Conservation (phyloP, 495 filamentous ascomycete species). For the Penicillium bovifimosum region DNA sequence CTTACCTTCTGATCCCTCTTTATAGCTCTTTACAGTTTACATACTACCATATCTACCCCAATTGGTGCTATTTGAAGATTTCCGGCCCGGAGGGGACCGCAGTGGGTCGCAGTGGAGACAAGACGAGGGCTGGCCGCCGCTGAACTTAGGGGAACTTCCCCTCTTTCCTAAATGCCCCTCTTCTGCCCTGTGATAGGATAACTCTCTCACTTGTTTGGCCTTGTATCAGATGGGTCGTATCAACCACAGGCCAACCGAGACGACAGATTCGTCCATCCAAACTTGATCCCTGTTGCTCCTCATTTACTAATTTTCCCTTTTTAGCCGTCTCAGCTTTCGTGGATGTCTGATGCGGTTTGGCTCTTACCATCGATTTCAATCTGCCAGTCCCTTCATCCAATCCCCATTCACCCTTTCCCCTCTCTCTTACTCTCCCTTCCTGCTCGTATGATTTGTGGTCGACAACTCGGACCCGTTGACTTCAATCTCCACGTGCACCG, state of each 20-base stretch:
- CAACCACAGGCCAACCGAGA: slow-evolving; percentile 8
- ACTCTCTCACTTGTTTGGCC: slow-evolving; percentile 18
- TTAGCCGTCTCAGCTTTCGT: slow-evolving; percentile 18
- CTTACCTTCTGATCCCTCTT: no score
- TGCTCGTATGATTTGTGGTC: slow-evolving; percentile 10
- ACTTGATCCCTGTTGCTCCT: slow-evolving; percentile 23
- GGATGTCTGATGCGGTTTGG: slow-evolving; percentile 22
- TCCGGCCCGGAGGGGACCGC: slow-evolving; percentile 28
- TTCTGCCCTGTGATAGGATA: slow-evolving; percentile 22
- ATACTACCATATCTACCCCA: no score
- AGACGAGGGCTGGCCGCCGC: slow-evolving; percentile 20
- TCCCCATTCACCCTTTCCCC: slow-evolving; percentile 9
- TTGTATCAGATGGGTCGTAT: slow-evolving; percentile 22
- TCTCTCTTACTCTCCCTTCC: slow-evolving; percentile 1
- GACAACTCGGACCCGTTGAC: slow-evolving; percentile 7
- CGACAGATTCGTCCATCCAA: slow-evolving; percentile 18
- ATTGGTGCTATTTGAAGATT: slow-evolving; percentile 16
- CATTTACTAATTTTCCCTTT: slow-evolving; percentile 15
- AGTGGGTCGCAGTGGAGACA: slow-evolving; percentile 24
- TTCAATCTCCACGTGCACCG: slow-evolving; percentile 11
- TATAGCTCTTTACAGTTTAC: no score
- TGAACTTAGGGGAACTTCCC: slow-evolving; percentile 13
- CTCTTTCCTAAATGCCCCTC: slow-evolving; percentile 13
- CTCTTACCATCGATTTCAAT: slow-evolving; percentile 21
- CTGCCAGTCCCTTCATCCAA: slow-evolving; percentile 13